These are phyloP conservation scores for Leucocoprinus leucothites DNA, from an alignment of 768 basidiomycete genomes.

Conservation along the genomic window DNA sequence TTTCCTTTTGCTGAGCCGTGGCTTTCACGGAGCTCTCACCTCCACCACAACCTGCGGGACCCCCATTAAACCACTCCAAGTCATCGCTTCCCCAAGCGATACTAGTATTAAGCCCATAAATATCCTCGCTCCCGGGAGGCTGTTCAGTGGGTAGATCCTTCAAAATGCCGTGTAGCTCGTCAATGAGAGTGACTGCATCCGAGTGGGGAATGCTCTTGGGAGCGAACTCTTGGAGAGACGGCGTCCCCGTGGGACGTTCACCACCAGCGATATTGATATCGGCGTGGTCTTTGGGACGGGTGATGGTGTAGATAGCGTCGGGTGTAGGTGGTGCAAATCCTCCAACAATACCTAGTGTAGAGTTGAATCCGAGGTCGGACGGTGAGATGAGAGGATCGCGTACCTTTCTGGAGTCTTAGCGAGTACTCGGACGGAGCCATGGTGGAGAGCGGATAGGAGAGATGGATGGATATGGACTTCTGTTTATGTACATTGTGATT, in stretches of 20 bases:
- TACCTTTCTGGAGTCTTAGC: slow-evolving; percentile 55
- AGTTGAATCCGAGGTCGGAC: background rate
- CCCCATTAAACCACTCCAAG: slow-evolving; percentile 60
- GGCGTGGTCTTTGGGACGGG: slow-evolving; percentile 31
- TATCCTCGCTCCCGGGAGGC: slow-evolving; percentile 63
- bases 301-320: slow-evolving; percentile 49
- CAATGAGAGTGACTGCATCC: slow-evolving; percentile 39
- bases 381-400: background rate
- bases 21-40: slow-evolving; percentile 46
- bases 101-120: slow-evolving; percentile 68
- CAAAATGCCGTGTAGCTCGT: slow-evolving; percentile 60
- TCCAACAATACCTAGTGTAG: slow-evolving; percentile 60
- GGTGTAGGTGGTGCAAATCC: slow-evolving; percentile 74
- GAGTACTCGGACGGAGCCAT: slow-evolving; percentile 51
- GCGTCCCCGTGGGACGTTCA: slow-evolving; percentile 46
- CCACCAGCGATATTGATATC: slow-evolving; percentile 43
- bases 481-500: slow-evolving; percentile 9
- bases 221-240: slow-evolving; percentile 34
- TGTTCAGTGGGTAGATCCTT: slow-evolving; percentile 52
- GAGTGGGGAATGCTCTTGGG: slow-evolving; percentile 38
- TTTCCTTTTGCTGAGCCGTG: slow-evolving; percentile 58
- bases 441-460: slow-evolving; percentile 17
- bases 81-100: slow-evolving; percentile 59
- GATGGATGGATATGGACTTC: slow-evolving; percentile 5
- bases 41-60: slow-evolving; percentile 56